phyloP scores from a whole-genome alignment of 2,329 filamentous ascomycete genomes.

The Colletotrichum theobromicola region DNA sequence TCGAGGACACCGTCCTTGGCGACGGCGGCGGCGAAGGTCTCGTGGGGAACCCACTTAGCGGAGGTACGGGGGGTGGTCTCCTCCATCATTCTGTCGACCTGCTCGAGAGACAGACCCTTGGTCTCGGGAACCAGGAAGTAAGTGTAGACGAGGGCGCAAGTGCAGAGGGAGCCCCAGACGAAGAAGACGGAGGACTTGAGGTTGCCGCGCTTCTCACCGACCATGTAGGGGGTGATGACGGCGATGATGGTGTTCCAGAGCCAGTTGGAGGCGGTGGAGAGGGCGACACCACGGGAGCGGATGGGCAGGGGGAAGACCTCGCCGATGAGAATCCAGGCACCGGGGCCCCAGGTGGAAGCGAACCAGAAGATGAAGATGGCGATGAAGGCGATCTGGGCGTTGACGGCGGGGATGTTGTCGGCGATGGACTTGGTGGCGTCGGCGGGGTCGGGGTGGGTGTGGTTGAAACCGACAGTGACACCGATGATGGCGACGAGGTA shows the following conservation, averaged over 20 bases:
- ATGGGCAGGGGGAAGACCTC: constrained; percentile 92
- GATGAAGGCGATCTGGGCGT: constrained; percentile 84
- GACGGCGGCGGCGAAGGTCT: constrained; percentile 66
- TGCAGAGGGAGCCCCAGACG: constrained; percentile 75
- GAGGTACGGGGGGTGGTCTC: constrained; percentile 81
- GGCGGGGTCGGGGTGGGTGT: constrained; percentile 48
- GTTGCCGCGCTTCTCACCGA: constrained; percentile 64
- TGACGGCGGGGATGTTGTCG: constrained; percentile 62
- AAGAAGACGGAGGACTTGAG: constrained; percentile 76
- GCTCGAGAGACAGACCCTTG: constrained; percentile 78
- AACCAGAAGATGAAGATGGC: constrained; percentile 95
- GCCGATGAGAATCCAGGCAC: constrained; percentile 82
- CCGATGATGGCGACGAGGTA: constrained; percentile 84
- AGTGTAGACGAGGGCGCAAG: constrained; percentile 63
- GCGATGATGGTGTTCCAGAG: constrained; percentile 80
- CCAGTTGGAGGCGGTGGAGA: constrained; percentile 91
- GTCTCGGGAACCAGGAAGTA: constrained; percentile 79
- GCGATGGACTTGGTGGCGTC: constrained; percentile 44
- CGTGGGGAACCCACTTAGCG: constrained; percentile 74
- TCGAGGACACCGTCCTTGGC: constrained; percentile 41
- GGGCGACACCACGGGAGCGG: constrained; percentile 83
- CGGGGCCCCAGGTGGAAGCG: constrained; percentile 86
- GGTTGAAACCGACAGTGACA: constrained; percentile 62
- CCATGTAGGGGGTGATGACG: constrained; percentile 78
- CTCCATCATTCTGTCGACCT: constrained; percentile 88